Conservation (phyloP, 305 asterid species). For the Solanum hybrid region DNA sequence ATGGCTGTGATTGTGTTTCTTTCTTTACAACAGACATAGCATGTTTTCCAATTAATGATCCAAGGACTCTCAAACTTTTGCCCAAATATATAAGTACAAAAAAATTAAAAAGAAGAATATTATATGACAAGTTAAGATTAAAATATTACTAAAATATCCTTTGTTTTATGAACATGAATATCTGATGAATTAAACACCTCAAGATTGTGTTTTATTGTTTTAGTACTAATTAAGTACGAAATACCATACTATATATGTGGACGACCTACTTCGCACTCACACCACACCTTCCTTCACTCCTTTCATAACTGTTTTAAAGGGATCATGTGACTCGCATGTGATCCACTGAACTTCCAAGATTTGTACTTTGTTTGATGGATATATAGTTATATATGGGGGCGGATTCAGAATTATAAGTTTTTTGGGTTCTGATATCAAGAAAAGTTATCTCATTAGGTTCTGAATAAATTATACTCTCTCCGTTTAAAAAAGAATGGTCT, state of each 20-base stretch:
- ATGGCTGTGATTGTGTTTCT: constrained; percentile 12
- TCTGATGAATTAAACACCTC: constrained; percentile 5
- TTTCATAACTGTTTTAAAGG: background rate
- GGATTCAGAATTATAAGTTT: background rate
- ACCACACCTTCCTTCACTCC: constrained; percentile 3
- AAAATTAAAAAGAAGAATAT: background rate
- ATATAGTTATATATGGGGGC: background rate
- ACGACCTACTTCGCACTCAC: background rate
- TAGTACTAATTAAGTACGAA: background rate
- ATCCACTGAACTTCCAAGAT: background rate
- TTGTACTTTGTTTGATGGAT: background rate
- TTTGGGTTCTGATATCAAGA: background rate
- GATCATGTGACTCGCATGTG: constrained; percentile 8
- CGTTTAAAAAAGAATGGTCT: no score
- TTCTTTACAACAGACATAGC: background rate
- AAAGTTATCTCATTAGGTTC: background rate
- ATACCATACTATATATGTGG: constrained; percentile 1
- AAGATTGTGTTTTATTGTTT: constrained; percentile 5
- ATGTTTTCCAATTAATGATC: constrained; percentile 1
- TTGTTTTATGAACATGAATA: background rate
- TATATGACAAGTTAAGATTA: background rate
- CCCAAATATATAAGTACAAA: background rate
- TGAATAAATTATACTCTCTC: background rate
- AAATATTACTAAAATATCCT: background rate
- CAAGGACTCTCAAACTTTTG: background rate